A percentile compares a stretch with the other conserved stretches of the same genome.
phyloP scores from a whole-genome alignment of 2,329 filamentous ascomycete genomes.

The Diaporthe amygdali region DNA sequence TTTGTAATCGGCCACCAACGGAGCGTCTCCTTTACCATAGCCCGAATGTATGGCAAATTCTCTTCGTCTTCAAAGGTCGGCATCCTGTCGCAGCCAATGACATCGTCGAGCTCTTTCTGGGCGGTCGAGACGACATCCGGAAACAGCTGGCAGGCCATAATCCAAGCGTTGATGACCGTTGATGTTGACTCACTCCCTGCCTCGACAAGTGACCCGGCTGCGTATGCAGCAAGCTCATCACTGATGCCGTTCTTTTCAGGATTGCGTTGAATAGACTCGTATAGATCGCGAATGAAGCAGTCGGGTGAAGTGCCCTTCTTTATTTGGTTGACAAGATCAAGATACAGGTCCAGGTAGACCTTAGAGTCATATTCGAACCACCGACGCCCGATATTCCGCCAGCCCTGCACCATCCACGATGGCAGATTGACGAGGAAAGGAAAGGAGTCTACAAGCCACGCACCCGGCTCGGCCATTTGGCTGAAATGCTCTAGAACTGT shows the following conservation, averaged over 20 bases:
- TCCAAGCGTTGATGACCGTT: slow-evolving; percentile 38
- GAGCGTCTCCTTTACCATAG: slow-evolving; percentile 45
- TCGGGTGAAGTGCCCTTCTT: slow-evolving; percentile 32
- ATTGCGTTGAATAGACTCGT: slow-evolving; percentile 24
- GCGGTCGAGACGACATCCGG: slow-evolving; percentile 38
- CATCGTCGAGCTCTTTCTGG: slow-evolving; percentile 41
- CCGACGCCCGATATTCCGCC: slow-evolving; percentile 23
- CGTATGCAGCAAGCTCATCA: slow-evolving; percentile 32
- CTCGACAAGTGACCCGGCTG: slow-evolving; percentile 34
- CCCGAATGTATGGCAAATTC: slow-evolving; percentile 43
- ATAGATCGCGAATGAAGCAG: slow-evolving; percentile 37
- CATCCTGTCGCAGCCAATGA: slow-evolving; percentile 38
- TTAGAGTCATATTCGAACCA: slow-evolving; percentile 11
- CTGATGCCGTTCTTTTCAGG: slow-evolving; percentile 31
- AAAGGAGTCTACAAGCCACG: slow-evolving; percentile 41
- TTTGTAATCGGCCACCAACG: slow-evolving; percentile 44
- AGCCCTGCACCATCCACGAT: slow-evolving; percentile 29
- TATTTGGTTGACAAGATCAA: slow-evolving; percentile 27
- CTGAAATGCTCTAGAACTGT: slow-evolving; percentile 40
- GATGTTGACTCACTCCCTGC: slow-evolving; percentile 41
- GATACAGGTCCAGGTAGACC: slow-evolving; percentile 17
- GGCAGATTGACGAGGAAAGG: slow-evolving; percentile 35
- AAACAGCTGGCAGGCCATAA: slow-evolving; percentile 43
- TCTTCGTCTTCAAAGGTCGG: slow-evolving; percentile 40
- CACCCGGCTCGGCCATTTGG: slow-evolving; percentile 41